Conservation (phyloP, 1,284 basidiomycete genomes). For the Laetiporus sulphureus region DNA sequence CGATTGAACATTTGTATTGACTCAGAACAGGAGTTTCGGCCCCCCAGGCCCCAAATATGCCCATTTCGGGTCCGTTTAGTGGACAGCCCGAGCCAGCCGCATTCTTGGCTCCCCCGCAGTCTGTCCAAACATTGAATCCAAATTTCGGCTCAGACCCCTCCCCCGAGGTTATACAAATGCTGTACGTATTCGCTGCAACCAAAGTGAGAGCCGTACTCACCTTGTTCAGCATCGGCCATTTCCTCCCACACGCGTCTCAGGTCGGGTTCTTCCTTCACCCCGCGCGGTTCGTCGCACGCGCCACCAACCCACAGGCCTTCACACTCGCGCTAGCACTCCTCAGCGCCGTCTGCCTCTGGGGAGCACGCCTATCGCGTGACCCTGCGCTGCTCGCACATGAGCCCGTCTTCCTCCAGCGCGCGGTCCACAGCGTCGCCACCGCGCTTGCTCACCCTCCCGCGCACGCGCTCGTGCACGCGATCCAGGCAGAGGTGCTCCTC, state of each 20-base stretch:
- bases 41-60: no score
- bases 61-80: no score
- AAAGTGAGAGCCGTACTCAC: background rate
- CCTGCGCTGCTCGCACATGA: constrained; percentile 14
- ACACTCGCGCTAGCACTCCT: constrained; percentile 17
- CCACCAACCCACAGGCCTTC: constrained; percentile 8
- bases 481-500: constrained; percentile 40
- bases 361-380: constrained; percentile 16
- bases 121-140: background rate
- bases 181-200: background rate
- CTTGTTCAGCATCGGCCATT: constrained; percentile 24
- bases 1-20: no score
- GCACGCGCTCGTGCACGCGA: constrained; percentile 29
- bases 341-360: constrained; percentile 24
- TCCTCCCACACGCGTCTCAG: constrained; percentile 29
- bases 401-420: constrained; percentile 21
- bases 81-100: constrained; percentile 14
- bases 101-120: constrained; percentile 3
- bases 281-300: constrained; percentile 22
- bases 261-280: constrained; percentile 36
- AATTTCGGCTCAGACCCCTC: constrained; percentile 6
- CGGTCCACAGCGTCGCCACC: constrained; percentile 21
- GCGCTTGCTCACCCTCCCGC: constrained; percentile 25
- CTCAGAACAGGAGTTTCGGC: no score
- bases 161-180: background rate